phyloP scores from a whole-genome alignment of 208 protist species.

The Trypanosoma mega region DNA sequence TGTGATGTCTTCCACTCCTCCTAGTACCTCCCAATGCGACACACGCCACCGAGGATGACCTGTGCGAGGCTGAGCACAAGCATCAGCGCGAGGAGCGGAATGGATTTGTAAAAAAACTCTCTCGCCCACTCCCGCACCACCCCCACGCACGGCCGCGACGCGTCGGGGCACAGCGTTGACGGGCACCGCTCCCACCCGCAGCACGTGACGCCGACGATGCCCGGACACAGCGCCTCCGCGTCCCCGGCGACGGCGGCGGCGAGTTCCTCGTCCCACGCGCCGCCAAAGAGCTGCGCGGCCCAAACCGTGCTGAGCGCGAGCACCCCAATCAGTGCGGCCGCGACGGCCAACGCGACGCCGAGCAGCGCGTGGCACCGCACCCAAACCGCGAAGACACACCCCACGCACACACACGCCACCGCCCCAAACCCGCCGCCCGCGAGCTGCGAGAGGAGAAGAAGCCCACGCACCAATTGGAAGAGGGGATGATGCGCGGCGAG shows the following conservation, averaged over 20 bases:
- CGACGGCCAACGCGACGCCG: not conserved
- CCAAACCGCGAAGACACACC: constrained; percentile 9
- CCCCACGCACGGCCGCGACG: not conserved
- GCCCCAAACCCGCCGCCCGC: too few relatives aligned
- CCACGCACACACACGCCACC: too few relatives aligned
- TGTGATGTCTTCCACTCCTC: too few relatives aligned
- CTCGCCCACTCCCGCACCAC: not conserved
- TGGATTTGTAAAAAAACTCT: not conserved
- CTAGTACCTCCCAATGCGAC: too few relatives aligned
- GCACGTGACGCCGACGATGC: constrained; percentile 6
- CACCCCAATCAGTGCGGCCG: not conserved
- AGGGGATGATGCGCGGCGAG: not conserved
- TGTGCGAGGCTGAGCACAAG: constrained; percentile 2
- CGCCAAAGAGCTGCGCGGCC: not conserved
- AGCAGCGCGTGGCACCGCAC: not conserved
- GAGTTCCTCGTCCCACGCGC: not conserved
- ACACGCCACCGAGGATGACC: constrained; percentile 4
- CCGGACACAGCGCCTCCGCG: constrained; percentile 4
- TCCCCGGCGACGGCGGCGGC: not conserved
- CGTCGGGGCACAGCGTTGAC: not conserved
- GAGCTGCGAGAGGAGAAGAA: not conserved
- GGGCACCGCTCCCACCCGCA: constrained; percentile 17
- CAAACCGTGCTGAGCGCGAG: not conserved
- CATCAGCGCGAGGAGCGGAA: constrained; percentile 6
- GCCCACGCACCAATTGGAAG: not conserved